Conservation (phyloP, 2,329 filamentous ascomycete genomes). For the Furcasterigmium furcatum region DNA sequence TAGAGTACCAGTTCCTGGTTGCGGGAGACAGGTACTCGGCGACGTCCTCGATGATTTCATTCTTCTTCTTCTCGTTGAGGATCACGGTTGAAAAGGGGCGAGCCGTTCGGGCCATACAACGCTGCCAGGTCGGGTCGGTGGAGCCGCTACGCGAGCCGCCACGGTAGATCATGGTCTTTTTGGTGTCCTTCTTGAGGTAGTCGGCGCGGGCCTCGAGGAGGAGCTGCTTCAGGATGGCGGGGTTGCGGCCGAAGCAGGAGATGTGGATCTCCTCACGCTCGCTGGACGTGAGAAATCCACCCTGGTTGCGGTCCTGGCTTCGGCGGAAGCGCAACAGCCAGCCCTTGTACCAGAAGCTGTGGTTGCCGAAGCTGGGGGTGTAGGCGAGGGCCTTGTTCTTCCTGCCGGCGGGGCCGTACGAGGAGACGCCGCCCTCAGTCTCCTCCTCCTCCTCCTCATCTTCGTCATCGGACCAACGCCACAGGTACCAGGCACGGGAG, state of each 20-base stretch:
- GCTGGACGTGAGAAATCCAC: constrained; percentile 34
- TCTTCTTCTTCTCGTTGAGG: constrained; percentile 57
- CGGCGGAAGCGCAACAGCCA: constrained; percentile 57
- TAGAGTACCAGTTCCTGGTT: constrained; percentile 75
- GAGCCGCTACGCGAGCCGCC: constrained; percentile 40
- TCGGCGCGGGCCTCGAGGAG: constrained; percentile 53
- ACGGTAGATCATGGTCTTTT: constrained; percentile 64
- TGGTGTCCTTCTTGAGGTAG: constrained; percentile 55
- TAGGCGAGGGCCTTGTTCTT: constrained; percentile 53
- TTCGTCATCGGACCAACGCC: constrained; percentile 39
- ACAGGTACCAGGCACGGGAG: constrained; percentile 47
- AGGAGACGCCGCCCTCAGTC: constrained; percentile 14
- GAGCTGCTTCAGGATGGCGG: constrained; percentile 58
- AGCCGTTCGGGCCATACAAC: constrained; percentile 57
- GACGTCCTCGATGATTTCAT: constrained; percentile 56
- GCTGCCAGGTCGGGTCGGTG: constrained; percentile 52
- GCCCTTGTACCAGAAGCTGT: constrained; percentile 66
- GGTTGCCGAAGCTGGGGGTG: constrained; percentile 64
- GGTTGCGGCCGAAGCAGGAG: constrained; percentile 59
- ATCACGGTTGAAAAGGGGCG: constrained; percentile 65
- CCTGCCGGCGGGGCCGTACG: constrained; percentile 12
- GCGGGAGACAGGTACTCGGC: constrained; percentile 60
- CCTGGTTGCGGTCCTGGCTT: constrained; percentile 41
- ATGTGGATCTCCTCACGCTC: constrained; percentile 58
- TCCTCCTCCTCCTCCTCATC: constrained; percentile 43